Base-by-base conservation (phyloP, 768 basidiomycete species). In the Phlegmacium glaucopus region DNA sequence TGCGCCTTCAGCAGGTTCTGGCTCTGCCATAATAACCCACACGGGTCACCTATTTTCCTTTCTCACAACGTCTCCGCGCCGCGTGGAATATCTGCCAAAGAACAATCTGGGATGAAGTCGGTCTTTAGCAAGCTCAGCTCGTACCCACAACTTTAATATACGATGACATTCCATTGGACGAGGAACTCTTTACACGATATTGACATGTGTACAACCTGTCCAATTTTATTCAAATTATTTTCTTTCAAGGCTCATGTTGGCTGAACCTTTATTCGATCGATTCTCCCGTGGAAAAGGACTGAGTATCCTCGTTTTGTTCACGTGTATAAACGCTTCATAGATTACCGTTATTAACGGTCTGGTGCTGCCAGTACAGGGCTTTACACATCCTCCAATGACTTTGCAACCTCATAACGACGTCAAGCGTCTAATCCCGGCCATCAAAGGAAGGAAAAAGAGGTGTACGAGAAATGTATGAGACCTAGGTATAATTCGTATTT, bases 21-120 rank as follows among this genome's bases (percentile, higher is more conserved):
- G 26, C 26, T 40, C 36, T 53, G 32, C 32, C 32, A n/a, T 34
- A 34, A 41, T 36, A 15, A 44, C 45, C 39, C 42, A 25, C 22
- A 22, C 22, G 22, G 22, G 22, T 5, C 22, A 3, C 35, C 42
- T 10, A 30, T 37, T 7, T 39, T 7, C 32, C 32, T 55, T 44
- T 60, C 58, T 40, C 46, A 50, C 52, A 49, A 39, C 49, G 17
- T 44, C 48, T 71, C 39, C 63, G 70, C 46, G 63, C 60, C 28
- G 68, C 67, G 1, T 71, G 67, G 65, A 56, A 64, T 39, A 64
- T 65, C 38, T 64, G 62, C 45, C 60, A 63, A 42, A 53, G 53
- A 22, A 69, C 53, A 60, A 68, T 50, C 69, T 66, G 15, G 39
- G 54, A 42, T 63, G 56, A 60, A 62, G 60, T 39, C 57, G 57